Evolutionary conservation across 2,329 filamentous ascomycete species (phyloP).

Genomic region (Dothistroma pini): DNA sequence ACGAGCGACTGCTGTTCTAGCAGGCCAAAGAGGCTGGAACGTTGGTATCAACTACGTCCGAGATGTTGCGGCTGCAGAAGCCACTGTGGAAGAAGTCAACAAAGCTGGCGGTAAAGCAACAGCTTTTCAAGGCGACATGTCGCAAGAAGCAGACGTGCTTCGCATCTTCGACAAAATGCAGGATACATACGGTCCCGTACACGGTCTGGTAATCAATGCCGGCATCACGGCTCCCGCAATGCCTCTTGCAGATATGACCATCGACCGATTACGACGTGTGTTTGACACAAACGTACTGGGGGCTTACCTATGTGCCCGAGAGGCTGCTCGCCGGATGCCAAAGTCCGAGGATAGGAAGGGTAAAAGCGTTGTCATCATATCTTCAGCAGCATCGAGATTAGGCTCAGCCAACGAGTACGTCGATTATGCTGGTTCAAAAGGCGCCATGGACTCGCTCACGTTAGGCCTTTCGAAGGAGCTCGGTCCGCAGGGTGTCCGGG

Average conservation of each 20-base stretch:
- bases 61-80: constrained; percentile 19
- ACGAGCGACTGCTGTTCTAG: constrained; percentile 24
- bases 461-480: constrained; percentile 28
- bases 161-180: constrained; percentile 26
- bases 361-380: constrained; percentile 28
- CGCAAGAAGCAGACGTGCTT: constrained; percentile 24
- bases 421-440: constrained; percentile 31
- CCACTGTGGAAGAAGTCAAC: constrained; percentile 20
- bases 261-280: constrained; percentile 21
- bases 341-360: constrained; percentile 8
- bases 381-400: constrained; percentile 27
- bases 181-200: constrained; percentile 18
- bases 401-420: constrained; percentile 30
- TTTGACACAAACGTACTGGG: constrained; percentile 30
- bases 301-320: constrained; percentile 29
- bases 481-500: constrained; percentile 24
- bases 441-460: constrained; percentile 28
- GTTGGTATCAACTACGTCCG: constrained; percentile 28
- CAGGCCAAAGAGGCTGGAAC: constrained; percentile 26
- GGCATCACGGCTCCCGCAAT: constrained; percentile 26
- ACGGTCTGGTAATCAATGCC: constrained; percentile 31
- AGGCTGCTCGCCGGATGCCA: constrained; percentile 26
- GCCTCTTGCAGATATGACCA: constrained; percentile 25
- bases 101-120: constrained; percentile 22
- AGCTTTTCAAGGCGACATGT: constrained; percentile 22